Conservation (phyloP, 2,329 filamentous ascomycete species). For the Stemphylium lycopersici region DNA sequence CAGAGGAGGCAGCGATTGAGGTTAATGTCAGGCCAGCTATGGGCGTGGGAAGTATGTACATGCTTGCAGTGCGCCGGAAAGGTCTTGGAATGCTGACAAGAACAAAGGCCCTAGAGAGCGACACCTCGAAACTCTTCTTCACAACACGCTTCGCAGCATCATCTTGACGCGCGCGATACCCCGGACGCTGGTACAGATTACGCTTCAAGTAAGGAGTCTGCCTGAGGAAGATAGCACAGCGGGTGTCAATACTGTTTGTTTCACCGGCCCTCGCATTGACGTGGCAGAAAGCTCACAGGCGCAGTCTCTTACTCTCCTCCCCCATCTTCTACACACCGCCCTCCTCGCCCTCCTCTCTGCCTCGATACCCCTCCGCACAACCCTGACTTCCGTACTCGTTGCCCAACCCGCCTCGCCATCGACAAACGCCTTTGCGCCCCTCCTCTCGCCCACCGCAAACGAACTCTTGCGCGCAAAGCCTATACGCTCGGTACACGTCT, state of each 20-base stretch:
- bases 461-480: conserved; percentile 70
- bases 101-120: conserved; percentile 58
- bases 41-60: conserved; percentile 71
- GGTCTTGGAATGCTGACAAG: background rate
- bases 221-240: conserved; percentile 71
- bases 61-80: background rate
- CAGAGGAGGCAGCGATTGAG: conserved; percentile 89
- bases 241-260: conserved; percentile 63
- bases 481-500: conserved; percentile 82
- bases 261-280: conserved; percentile 11
- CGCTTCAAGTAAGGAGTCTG: conserved; percentile 75
- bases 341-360: conserved; percentile 84
- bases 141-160: conserved; percentile 73
- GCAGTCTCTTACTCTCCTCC: conserved; percentile 79
- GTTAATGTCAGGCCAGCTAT: conserved; percentile 86
- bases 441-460: conserved; percentile 63
- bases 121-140: conserved; percentile 79
- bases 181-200: conserved; percentile 78
- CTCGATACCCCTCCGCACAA: conserved; percentile 77
- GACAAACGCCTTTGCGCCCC: conserved; percentile 55
- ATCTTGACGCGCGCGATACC: conserved; percentile 78
- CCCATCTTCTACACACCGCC: conserved; percentile 80
- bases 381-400: conserved; percentile 79
- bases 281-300: conserved; percentile 14
- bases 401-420: conserved; percentile 77